A percentile compares a stretch with the other conserved stretches of the same genome.
These are phyloP conservation scores for Apophysomyces elegans DNA, from an alignment of 371 early-diverging fungal species.

Conservation along the genomic window DNA sequence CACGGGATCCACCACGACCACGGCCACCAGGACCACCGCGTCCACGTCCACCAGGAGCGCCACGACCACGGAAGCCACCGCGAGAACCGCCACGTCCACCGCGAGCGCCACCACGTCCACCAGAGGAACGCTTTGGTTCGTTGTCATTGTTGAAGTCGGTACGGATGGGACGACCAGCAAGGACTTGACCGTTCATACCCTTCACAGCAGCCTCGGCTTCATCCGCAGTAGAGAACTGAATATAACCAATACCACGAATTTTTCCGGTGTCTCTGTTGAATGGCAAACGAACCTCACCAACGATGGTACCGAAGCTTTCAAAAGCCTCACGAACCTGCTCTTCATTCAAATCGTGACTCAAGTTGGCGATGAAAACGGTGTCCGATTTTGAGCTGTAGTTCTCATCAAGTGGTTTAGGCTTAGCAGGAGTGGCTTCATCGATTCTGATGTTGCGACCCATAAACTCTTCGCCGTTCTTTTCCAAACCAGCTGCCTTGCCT, in stretches of 20 bases:
- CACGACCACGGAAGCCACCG: slow-evolving; percentile 44
- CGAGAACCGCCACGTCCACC: slow-evolving; percentile 51
- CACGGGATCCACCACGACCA: slow-evolving; percentile 30
- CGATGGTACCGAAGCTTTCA: slow-evolving; percentile 85
- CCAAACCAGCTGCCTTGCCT: slow-evolving; percentile 64
- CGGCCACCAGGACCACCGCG: slow-evolving; percentile 36
- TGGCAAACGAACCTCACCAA: slow-evolving; percentile 66
- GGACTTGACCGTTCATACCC: slow-evolving; percentile 66
- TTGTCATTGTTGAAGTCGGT: slow-evolving; percentile 62
- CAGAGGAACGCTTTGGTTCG: slow-evolving; percentile 44
- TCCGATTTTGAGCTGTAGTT: slow-evolving; percentile 52
- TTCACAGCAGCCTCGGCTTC: slow-evolving; percentile 71
- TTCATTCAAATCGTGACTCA: slow-evolving; percentile 89
- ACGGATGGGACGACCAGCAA: slow-evolving; percentile 74
- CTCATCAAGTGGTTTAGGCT: slow-evolving; percentile 34
- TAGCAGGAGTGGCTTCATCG: slow-evolving; percentile 46
- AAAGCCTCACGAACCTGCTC: slow-evolving; percentile 89
- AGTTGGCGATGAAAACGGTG: slow-evolving; percentile 94
- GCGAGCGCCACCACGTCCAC: slow-evolving; percentile 45
- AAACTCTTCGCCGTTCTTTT: slow-evolving; percentile 68
- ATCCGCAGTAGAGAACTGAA: slow-evolving; percentile 65
- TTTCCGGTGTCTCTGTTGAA: slow-evolving; percentile 67
- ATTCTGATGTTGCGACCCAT: slow-evolving; percentile 72
- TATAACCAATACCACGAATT: slow-evolving; percentile 78
- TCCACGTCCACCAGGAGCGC: slow-evolving; percentile 44